Evolutionary conservation across 495 filamentous ascomycete genomes (phyloP).

Genomic region (Rusavskia elegans): DNA sequence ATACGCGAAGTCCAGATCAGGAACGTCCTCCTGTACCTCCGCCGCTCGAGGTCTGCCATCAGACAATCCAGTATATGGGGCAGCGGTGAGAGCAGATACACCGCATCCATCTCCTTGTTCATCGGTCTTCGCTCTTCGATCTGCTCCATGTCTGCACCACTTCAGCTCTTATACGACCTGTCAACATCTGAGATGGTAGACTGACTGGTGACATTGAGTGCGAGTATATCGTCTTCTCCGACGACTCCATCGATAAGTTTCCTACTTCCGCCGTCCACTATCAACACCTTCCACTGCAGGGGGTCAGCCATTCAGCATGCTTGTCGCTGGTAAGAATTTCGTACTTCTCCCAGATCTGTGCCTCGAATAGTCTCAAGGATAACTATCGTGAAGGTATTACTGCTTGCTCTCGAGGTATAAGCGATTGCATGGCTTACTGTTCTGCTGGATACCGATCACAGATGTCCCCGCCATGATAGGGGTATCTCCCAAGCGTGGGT

Average conservation of each 20-base stretch:
- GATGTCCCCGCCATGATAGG: constrained; percentile 13
- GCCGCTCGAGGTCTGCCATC: constrained; percentile 74
- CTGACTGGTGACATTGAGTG: constrained; percentile 86
- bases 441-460: constrained; percentile 33
- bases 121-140: constrained; percentile 69
- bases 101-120: constrained; percentile 80
- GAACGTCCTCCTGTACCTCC: constrained; percentile 55
- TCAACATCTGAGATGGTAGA: constrained; percentile 1
- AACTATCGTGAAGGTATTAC: constrained; percentile 21
- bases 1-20: constrained; percentile 75
- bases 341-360: constrained; percentile 43
- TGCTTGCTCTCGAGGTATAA: neutral
- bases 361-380: constrained; percentile 43
- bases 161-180: neutral
- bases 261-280: constrained; percentile 65
- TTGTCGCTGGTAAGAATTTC: constrained; percentile 9
- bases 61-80: constrained; percentile 84
- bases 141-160: constrained; percentile 61
- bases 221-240: constrained; percentile 89
- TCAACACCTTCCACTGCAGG: constrained; percentile 83
- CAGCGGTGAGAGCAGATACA: constrained; percentile 77
- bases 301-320: neutral
- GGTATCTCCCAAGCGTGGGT: neutral
- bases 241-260: constrained; percentile 74
- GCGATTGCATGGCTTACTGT: constrained; percentile 22